Base-by-base conservation (phyloP, 345 rosid species). In the Eucalyptus tenuipes region DNA sequence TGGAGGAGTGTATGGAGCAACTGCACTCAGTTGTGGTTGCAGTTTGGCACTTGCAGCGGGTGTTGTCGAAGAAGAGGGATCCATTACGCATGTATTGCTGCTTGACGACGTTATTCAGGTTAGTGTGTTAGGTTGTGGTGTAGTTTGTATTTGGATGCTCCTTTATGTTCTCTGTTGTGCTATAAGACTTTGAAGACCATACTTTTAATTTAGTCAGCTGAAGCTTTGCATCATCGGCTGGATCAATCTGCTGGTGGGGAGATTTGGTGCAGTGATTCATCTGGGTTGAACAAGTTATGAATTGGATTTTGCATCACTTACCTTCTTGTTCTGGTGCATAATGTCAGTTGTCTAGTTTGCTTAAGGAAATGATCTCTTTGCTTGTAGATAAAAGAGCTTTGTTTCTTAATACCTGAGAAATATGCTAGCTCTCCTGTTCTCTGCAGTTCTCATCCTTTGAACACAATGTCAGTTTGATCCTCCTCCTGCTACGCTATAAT, bases 21-120 rank as follows among this genome's bases (percentile, higher is more conserved):
- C 91, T 97, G 96, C 94, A 93, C 94, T 93, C 97, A 6, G 92
- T 96, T 84, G 93, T 97, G 86, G 95, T 97, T 47, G 96, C 97
- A 8, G 97, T 98, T 89, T 98, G 99, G 99, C 99, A 98, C 68
- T 94, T 98, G 97, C 98, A 97, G 94, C 94, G 99, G 90, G 98
- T 98, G 64, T 85, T 98, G 89, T 97, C 99, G 7, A 97, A 98
- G 94, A 98, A 98, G 93, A 97, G 97, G 88, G 99, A 97, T 92
- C 99, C 99, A 7, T 97, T 98, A 94, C 99, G 0, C 99, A 98
- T 90, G 96, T 96, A 48, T 93, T 98, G 92, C 92, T 98, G 92
- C 97, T 98, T 53, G 99, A 98, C 68, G 99, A 97, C 91, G 97
- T 97, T 93, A 94, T 97, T 87, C 95, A 98, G 98, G 99, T 98